A percentile compares a stretch with the other conserved stretches of the same genome.
These are phyloP conservation scores for Lyophyllum semitale DNA, from an alignment of 768 basidiomycete species.

Conservation along the genomic window DNA sequence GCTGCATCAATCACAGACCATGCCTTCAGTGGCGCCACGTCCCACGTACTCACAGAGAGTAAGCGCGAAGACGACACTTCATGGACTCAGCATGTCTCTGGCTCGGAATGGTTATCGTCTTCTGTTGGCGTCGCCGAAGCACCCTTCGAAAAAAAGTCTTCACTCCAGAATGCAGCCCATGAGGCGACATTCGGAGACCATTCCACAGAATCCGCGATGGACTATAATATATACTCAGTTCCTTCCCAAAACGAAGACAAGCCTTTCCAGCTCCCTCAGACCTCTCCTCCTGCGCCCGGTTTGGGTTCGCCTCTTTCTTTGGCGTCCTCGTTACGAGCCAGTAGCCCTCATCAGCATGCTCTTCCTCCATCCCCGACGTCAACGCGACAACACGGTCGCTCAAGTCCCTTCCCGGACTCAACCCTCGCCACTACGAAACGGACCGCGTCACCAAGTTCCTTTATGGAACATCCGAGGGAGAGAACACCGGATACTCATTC, in stretches of 20 bases:
- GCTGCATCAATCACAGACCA: neutral
- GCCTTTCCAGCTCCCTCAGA: neutral
- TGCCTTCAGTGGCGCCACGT: neutral
- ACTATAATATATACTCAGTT: neutral
- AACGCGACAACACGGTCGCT: conserved; percentile 5
- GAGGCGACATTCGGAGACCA: neutral
- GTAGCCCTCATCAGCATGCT: conserved; percentile 10
- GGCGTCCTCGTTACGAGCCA: neutral
- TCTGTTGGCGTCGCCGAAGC: neutral
- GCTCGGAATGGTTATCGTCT: neutral
- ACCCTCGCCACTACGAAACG: conserved; percentile 1
- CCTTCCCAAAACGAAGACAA: neutral
- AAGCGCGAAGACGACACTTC: neutral
- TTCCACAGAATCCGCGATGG: neutral
- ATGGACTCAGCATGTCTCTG: neutral
- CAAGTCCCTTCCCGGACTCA: conserved; percentile 9
- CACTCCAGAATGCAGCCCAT: neutral
- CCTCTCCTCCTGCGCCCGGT: neutral
- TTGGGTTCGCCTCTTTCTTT: neutral
- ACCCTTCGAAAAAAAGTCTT: neutral
- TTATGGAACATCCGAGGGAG: conserved; percentile 1
- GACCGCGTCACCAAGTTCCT: conserved; percentile 11
- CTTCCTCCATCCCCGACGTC: conserved; percentile 17
- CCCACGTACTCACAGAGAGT: neutral
- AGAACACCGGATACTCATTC: conserved; percentile 1